Base-by-base conservation (phyloP, 306 rosid species). In the Cucumis cinereus region DNA sequence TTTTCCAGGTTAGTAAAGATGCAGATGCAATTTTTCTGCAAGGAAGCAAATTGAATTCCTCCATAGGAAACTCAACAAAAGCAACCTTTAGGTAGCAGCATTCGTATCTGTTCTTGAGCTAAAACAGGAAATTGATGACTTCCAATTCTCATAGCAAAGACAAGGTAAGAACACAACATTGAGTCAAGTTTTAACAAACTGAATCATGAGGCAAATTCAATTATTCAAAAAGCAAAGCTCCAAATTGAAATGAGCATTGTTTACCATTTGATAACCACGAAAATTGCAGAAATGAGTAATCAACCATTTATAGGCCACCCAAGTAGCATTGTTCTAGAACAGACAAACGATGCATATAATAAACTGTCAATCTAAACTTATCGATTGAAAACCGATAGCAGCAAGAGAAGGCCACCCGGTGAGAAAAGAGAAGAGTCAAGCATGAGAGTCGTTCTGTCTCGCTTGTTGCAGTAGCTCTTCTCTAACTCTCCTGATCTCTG, bases 401-500 rank as follows among this genome's bases (percentile, higher is more conserved):
- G 45, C 76, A 49, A 49, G 58, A 45, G 56, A 85, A 83, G 78
- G 77, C 53, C 74, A 68, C 13, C 74, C 20, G 54, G 54, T 12
- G 36, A 68, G 74, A 41, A 68, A 45, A n/a, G 23, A 8, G 7
- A 49, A 70, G 69, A 54, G 24, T 93, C 83, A 91, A 55, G 89
- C 85, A 58, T 83, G 81, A 72, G 90, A 73, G 60, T 92, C 89
- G 74, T 69, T 87, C 78, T 76, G 88, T 60, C 63, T 82, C 56
- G 92, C 92, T 77, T 86, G 95, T 75, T 30, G 82, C 77, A 92
- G 81, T 10, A 95, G 82, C 72, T 95, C 91, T 78, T 90, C 93
- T 68, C 98, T 87, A 49, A 89, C 95, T 71, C 92, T 90, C 83
- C 85, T 84, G 79, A 95, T 81, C 94, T 92, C 99, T 23, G 87